A percentile compares a stretch with the other conserved stretches of the same genome.
Evolutionary conservation across 1,284 basidiomycete genomes (phyloP).

Genomic region (Puccinia hordei): DNA sequence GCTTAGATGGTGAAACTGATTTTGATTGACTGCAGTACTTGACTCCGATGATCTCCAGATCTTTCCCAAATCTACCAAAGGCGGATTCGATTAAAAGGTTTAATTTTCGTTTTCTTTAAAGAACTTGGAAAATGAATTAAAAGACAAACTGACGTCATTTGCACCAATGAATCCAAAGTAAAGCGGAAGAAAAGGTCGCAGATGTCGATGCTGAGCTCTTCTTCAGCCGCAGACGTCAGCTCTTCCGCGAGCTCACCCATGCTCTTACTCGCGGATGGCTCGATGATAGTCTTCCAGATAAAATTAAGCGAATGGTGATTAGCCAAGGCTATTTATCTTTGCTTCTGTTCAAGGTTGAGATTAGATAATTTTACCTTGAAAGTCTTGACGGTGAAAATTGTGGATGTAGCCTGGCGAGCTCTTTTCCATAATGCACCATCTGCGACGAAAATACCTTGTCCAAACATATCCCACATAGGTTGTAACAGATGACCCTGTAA

Average conservation of each 20-base stretch:
- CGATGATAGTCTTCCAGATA: background rate
- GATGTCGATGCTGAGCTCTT: background rate
- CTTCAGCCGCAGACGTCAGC: background rate
- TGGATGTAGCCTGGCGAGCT: conserved; percentile 16
- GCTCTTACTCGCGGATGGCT: background rate
- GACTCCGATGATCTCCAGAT: background rate
- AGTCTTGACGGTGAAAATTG: conserved; percentile 38
- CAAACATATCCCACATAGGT: conserved; percentile 41
- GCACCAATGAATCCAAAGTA: conserved; percentile 35
- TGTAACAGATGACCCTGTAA: conserved; percentile 1
- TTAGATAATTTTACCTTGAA: conserved; percentile 28
- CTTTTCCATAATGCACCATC: conserved; percentile 39
- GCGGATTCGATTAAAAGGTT: background rate
- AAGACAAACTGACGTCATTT: conserved; percentile 33
- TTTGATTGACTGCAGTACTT: background rate
- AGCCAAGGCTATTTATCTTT: background rate
- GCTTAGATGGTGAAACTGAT: background rate
- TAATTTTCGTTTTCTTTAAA: background rate
- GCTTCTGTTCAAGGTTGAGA: background rate
- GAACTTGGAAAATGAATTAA: background rate
- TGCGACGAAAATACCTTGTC: conserved; percentile 40
- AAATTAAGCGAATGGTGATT: background rate
- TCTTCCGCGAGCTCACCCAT: background rate
- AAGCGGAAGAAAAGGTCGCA: conserved; percentile 31
- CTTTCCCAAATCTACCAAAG: background rate